Evolutionary conservation across 371 early-diverging fungal genomes (phyloP), one percentile per base, ranked within the genome.

Genomic region (Mortierella polycephala): DNA sequence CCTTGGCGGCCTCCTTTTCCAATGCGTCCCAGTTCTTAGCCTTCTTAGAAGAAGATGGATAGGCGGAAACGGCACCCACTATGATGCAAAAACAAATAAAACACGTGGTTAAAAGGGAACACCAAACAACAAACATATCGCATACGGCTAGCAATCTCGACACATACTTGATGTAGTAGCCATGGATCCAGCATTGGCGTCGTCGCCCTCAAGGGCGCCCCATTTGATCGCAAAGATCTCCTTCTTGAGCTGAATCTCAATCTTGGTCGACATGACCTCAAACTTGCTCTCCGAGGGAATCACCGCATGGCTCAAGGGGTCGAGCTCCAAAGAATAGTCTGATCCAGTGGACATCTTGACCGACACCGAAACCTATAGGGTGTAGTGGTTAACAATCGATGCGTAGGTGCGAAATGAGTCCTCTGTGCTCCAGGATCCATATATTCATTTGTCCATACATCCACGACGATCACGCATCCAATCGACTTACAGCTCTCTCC

Each of bases 191-290:
- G 81, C 70, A 62, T 80, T 56, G 55, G 74, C 73, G 60, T 92
- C 90, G 21, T 89, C 91, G 45, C 95, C 92, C 73, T 95, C 95
- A 40, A 96, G 83, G 42, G 86, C 84, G 23, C 87, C 89, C 96
- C 96, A 96, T 74, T 90, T 87, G 57, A 93, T 67, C 14, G 94
- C 96, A 30, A 76, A 61, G 12, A 65, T 62, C 51, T 83, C 84
- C 83, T 98, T 98, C 82, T 94, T 96, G 65, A 96, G 74, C 75
- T 90, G 92, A 68, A 99, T 89, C 85, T 99, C 99, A 60, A 98
- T 88, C 86, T 99, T 98, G 62, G 98, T 96, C 14, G 89, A 88
- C 47, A 96, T 80, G 12, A 97, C 87, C 57, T 90, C 86, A 80
- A 75, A 93, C 14, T 85, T 82, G 53, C 88, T 89, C 80, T 93